Evolutionary conservation across 2,329 filamentous ascomycete genomes (phyloP).

Genomic region (Ophiostoma sp.): DNA sequence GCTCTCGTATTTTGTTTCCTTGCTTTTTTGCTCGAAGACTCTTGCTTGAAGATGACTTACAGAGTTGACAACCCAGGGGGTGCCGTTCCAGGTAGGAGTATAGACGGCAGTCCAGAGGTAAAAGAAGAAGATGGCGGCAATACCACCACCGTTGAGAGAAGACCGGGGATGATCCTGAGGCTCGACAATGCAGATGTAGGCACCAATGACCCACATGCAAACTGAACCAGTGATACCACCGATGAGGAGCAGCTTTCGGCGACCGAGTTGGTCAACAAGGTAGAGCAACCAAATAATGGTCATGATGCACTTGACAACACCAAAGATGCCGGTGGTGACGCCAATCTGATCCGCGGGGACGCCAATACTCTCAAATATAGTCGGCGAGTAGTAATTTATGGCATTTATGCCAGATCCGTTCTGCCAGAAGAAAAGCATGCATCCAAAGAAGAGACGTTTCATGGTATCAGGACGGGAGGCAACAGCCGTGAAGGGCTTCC

Average conservation of each 20-base stretch:
- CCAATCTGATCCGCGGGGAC: constrained; percentile 47
- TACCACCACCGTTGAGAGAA: constrained; percentile 44
- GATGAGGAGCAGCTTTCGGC: constrained; percentile 61
- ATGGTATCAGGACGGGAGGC: neutral
- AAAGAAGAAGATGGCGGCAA: constrained; percentile 69
- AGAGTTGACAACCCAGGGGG: constrained; percentile 72
- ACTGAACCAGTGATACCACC: constrained; percentile 54
- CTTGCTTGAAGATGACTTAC: too few species aligned
- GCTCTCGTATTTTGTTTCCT: too few species aligned
- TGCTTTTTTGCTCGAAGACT: too few species aligned
- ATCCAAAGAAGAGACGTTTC: constrained; percentile 68
- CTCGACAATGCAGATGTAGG: constrained; percentile 56
- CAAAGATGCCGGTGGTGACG: constrained; percentile 71
- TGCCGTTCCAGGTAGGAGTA: constrained; percentile 70
- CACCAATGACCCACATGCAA: constrained; percentile 66
- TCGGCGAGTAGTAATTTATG: constrained; percentile 74
- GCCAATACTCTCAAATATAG: constrained; percentile 60
- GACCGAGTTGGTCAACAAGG: constrained; percentile 61
- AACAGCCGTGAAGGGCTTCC: constrained; percentile 68
- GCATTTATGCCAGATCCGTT: constrained; percentile 77
- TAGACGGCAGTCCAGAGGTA: constrained; percentile 74
- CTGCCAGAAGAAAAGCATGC: constrained; percentile 75
- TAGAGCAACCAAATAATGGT: constrained; percentile 70
- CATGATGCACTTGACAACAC: constrained; percentile 69
- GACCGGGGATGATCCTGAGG: constrained; percentile 38